Evolutionary conservation across 2,329 filamentous ascomycete species (phyloP).

Genomic region (Talaromyces sp.): DNA sequence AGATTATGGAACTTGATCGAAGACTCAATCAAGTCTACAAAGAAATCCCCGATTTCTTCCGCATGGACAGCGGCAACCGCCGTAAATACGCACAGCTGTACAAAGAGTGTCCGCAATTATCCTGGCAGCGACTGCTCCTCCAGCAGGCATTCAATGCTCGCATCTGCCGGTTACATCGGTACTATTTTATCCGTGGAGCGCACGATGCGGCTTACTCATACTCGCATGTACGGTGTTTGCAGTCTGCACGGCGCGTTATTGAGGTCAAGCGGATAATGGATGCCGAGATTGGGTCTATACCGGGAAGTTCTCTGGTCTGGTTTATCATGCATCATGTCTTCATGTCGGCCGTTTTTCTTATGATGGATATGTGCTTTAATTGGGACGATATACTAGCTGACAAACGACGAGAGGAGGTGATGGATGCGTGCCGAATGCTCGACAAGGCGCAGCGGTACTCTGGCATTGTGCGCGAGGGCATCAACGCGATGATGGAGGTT

Average conservation of each 20-base stretch:
- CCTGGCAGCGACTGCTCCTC: conserved; percentile 30
- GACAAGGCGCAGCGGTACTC: conserved; percentile 30
- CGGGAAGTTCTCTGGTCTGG: conserved; percentile 25
- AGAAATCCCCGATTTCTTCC: conserved; percentile 32
- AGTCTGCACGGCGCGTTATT: conserved; percentile 33
- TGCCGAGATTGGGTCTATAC: conserved; percentile 19
- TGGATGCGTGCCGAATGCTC: conserved; percentile 33
- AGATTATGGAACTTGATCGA: conserved; percentile 33
- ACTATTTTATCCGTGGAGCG: conserved; percentile 34
- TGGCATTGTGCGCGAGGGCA: conserved; percentile 24
- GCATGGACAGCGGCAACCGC: conserved; percentile 26
- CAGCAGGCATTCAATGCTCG: conserved; percentile 32
- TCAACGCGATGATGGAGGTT: conserved; percentile 33
- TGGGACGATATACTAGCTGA: conserved; percentile 32
- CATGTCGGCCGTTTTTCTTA: conserved; percentile 33
- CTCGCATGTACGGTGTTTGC: conserved; percentile 32
- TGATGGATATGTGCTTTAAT: conserved; percentile 38
- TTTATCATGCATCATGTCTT: conserved; percentile 36
- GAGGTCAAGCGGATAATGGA: conserved; percentile 32
- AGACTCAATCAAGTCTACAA: conserved; percentile 26
- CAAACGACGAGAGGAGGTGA: conserved; percentile 30
- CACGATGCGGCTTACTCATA: conserved; percentile 31
- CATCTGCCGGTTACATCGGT: conserved; percentile 34
- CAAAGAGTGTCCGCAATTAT: conserved; percentile 21
- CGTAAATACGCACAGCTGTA: conserved; percentile 24